phyloP scores from a whole-genome alignment of 441 rosid species.

The Melastoma candidum region DNA sequence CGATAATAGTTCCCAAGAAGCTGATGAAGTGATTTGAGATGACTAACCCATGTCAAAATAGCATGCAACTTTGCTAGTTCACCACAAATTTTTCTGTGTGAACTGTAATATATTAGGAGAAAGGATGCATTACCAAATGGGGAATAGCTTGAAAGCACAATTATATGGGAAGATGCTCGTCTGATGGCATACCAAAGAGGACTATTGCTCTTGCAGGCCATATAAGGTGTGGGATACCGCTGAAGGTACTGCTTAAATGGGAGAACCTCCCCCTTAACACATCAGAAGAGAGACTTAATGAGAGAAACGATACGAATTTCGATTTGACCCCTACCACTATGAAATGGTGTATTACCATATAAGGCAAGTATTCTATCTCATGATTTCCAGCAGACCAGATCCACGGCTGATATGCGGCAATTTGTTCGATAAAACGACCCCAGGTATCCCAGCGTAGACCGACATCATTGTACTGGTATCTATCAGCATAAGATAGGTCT shows the following conservation, averaged over 20 bases:
- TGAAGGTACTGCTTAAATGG: slow-evolving; percentile 7
- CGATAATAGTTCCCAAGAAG: no score
- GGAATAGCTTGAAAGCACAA: no score
- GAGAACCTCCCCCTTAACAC: slow-evolving; percentile 3
- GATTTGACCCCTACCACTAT: no score
- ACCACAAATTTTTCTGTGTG: no score
- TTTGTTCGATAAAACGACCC: slow-evolving; percentile 12
- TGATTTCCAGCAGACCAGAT: slow-evolving; percentile 15
- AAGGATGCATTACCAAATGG: no score
- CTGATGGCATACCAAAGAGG: slow-evolving; percentile 11
- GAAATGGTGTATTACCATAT: slow-evolving; percentile 6
- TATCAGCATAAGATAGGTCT: slow-evolving; percentile 14
- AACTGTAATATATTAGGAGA: no score
- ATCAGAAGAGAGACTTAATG: no score
- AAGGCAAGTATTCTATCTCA: slow-evolving; percentile 10
- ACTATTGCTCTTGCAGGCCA: slow-evolving; percentile 5
- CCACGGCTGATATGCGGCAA: slow-evolving; percentile 10
- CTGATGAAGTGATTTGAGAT: no score
- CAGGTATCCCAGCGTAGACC: slow-evolving; percentile 14
- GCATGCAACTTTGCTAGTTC: no score
- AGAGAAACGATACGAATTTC: no score
- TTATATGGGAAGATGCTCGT: not conserved
- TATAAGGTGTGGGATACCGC: slow-evolving; percentile 4
- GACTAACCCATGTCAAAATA: no score
- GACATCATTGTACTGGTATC: slow-evolving; percentile 4